Base-by-base conservation (phyloP, 495 filamentous ascomycete species). In the Aspergillus conjunctus region DNA sequence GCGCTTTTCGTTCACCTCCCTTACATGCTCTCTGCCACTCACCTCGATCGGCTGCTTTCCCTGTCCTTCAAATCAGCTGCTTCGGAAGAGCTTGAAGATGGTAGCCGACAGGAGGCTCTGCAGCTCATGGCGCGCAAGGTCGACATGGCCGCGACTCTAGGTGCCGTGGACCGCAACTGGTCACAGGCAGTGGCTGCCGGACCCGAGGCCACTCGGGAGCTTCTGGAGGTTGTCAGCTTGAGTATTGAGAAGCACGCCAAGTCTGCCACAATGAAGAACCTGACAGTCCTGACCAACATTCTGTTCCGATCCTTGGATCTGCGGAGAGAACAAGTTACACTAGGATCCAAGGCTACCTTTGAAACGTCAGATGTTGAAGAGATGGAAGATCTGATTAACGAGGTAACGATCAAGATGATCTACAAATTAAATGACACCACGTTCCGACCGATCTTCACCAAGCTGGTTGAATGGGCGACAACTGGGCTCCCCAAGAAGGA, bases 341-440 rank as follows among this genome's bases (percentile, higher is more conserved):
- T 71, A 6, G 73, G 65, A 10, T 70, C 69, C 12, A 60, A 75
- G 8, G 71, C 79, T 15, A 66, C 64, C 34, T 80, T 80, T 31
- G 72, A 79, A 26, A 72, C 76, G 31, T 74, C 76, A 7, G 81
- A 84, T 39, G 67, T 92, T 31, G 78, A 83, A 26, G 78, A 82
- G 50, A 77, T 91, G n/a, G 91, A 96, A 71, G 77, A 76, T 32
- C 67, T 75, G 3, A 64, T 91, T 55, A 85, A 90, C 63, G 79
- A 87, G 11, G 79, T 86, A 3, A 87, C 85, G 0, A 85, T 98
- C 41, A 89, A 91, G 71, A 93, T 96, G 87, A 89, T 94, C 52
- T 90, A 95, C 76, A 97, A 97, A 81, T 82, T 98, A 20, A 98
- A 97, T 73, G 95, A 98, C 72, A 85, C 88, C n/a, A 85, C 89